Conservation (phyloP, 2,329 filamentous ascomycete species). For the Ceratocystis albifundus region DNA sequence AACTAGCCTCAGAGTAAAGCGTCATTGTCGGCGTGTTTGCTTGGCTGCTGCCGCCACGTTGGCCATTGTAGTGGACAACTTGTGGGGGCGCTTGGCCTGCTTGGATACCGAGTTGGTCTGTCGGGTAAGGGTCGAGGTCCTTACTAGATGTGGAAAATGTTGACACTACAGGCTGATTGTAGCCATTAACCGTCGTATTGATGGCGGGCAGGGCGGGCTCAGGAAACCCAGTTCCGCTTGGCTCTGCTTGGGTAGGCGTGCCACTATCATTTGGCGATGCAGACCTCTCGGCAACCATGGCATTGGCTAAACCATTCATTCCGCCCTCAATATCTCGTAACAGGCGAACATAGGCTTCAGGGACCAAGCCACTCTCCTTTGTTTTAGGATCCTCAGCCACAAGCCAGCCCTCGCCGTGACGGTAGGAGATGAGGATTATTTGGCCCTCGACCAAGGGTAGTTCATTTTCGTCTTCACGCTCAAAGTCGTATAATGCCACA, state of each 20-base stretch:
- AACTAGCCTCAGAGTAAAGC: constrained; percentile 39
- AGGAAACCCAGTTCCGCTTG: constrained; percentile 11
- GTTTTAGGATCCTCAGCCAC: constrained; percentile 94
- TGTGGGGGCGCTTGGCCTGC: constrained; percentile 53
- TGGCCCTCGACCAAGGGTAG: constrained; percentile 85
- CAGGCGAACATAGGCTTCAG: constrained; percentile 89
- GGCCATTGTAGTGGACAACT: constrained; percentile 56
- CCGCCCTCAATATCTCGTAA: constrained; percentile 89
- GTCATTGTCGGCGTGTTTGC: constrained; percentile 51
- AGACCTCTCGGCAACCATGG: constrained; percentile 17
- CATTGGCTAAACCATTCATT: constrained; percentile 54
- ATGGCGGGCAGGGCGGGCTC: constrained; percentile 13
- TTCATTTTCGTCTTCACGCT: constrained; percentile 92
- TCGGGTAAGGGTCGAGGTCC: constrained; percentile 56
- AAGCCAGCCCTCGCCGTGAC: constrained; percentile 93
- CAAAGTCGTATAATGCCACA: constrained; percentile 90
- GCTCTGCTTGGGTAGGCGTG: constrained; percentile 50
- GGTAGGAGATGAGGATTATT: constrained; percentile 90
- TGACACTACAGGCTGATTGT: constrained; percentile 55
- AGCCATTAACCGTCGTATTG: constrained; percentile 39
- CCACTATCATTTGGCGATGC: constrained; percentile 45
- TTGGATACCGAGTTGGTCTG: constrained; percentile 50
- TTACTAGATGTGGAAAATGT: constrained; percentile 61
- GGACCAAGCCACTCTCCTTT: constrained; percentile 85
- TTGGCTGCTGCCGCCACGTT: constrained; percentile 51